phyloP scores from a whole-genome alignment of 208 protist genomes.

The Wallacemonas sp. region DNA sequence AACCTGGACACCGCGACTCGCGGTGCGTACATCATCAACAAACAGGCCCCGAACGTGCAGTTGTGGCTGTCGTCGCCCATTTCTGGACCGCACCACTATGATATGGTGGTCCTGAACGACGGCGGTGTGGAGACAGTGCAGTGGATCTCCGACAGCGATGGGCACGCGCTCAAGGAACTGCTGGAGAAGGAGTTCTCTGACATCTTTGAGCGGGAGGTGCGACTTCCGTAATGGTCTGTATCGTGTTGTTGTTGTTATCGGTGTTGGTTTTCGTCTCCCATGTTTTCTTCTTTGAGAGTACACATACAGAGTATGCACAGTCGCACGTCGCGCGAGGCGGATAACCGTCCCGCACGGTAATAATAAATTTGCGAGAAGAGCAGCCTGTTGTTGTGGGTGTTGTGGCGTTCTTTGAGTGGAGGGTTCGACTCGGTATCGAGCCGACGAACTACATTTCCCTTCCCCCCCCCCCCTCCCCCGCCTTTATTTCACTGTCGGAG shows the following conservation, averaged over 20 bases:
- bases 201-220: constrained; percentile 35
- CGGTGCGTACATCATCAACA: constrained; percentile 91
- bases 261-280: neutral
- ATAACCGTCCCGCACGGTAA: too few relatives aligned
- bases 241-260: neutral
- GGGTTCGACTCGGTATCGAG: too few relatives aligned
- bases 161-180: constrained; percentile 59
- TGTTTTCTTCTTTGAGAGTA: neutral
- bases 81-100: constrained; percentile 89
- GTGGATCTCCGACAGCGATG: constrained; percentile 66
- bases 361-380: too few relatives aligned
- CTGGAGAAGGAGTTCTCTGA: constrained; percentile 73
- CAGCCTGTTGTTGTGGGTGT: too few relatives aligned
- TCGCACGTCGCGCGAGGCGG: too few relatives aligned
- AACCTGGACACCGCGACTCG: constrained; percentile 56
- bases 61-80: constrained; percentile 93
- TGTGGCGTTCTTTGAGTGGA: too few relatives aligned
- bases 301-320: too few relatives aligned
- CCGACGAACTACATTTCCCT: too few relatives aligned
- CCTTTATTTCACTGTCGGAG: too few relatives aligned
- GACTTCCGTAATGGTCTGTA: constrained; percentile 16
- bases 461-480: too few relatives aligned
- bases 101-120: constrained; percentile 50
- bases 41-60: constrained; percentile 92
- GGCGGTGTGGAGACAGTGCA: constrained; percentile 22